A percentile compares a stretch with the other conserved stretches of the same genome.
phyloP scores from a whole-genome alignment of 768 basidiomycete genomes.

The Trametes cubensis region DNA sequence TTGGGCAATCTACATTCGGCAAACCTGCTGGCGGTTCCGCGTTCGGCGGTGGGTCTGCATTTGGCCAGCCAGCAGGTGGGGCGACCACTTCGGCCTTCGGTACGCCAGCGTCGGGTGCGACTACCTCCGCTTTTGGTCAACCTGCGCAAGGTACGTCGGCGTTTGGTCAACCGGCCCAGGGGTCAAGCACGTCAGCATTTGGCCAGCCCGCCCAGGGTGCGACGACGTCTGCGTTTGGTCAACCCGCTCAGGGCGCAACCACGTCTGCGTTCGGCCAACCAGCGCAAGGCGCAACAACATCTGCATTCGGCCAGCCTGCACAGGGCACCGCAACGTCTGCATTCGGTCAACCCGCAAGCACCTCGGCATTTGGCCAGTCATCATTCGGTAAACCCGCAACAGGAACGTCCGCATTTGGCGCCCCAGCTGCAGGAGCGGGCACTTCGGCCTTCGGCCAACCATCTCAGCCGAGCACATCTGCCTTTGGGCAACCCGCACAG shows the following conservation, averaged over 20 bases:
- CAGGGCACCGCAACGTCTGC: conserved; percentile 22
- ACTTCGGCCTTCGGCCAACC: conserved; percentile 44
- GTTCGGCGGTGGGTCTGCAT: conserved; percentile 20
- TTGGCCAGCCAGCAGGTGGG: conserved; percentile 27
- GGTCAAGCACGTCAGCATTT: conserved; percentile 38
- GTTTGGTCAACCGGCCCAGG: conserved; percentile 33
- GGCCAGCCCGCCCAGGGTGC: conserved; percentile 35
- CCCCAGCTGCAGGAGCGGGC: conserved; percentile 4
- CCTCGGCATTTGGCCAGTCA: conserved; percentile 44
- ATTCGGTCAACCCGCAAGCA: conserved; percentile 22
- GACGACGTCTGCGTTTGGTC: conserved; percentile 30
- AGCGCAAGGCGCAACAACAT: conserved; percentile 25
- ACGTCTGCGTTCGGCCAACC: conserved; percentile 14
- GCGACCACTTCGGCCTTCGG: conserved; percentile 40
- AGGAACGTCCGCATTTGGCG: conserved; percentile 26
- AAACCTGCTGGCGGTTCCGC: conserved; percentile 15
- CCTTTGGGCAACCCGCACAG: conserved; percentile 42
- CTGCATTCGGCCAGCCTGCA: conserved; percentile 42
- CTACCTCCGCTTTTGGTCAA: conserved; percentile 38
- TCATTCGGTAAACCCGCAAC: conserved; percentile 31
- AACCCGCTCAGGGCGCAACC: conserved; percentile 17
- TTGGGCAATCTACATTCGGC: conserved; percentile 20
- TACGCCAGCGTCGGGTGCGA: conserved; percentile 33
- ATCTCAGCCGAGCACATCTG: conserved; percentile 31
- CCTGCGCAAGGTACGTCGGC: conserved; percentile 33